phyloP scores from a whole-genome alignment of 2,329 filamentous ascomycete species.

The Amauroascus verrucosus region DNA sequence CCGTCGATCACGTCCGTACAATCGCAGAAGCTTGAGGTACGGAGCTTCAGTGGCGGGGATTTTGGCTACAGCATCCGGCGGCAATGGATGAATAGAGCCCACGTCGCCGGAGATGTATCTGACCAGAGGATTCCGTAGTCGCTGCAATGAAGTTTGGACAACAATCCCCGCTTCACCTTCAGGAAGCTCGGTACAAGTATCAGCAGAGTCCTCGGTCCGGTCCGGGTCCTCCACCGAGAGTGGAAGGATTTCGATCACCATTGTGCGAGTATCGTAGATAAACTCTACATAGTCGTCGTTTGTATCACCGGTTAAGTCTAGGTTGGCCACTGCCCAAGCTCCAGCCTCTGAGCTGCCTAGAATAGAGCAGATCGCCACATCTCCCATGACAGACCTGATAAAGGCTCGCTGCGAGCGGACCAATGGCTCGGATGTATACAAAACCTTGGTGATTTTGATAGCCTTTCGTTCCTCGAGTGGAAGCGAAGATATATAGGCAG shows the following conservation, averaged over 20 bases:
- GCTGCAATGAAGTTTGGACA: constrained; percentile 35
- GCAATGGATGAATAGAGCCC: constrained; percentile 32
- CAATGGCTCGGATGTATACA: constrained; percentile 40
- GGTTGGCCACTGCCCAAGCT: constrained; percentile 29
- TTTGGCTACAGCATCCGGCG: constrained; percentile 12
- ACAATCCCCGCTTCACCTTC: constrained; percentile 32
- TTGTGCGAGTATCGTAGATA: constrained; percentile 31
- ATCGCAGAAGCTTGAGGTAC: constrained; percentile 29
- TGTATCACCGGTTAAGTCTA: constrained; percentile 21
- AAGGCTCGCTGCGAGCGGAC: constrained; percentile 26
- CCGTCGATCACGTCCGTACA: constrained; percentile 35
- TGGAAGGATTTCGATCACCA: constrained; percentile 32
- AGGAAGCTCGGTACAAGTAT: neutral
- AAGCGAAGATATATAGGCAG: constrained; percentile 29
- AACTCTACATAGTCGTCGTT: constrained; percentile 26
- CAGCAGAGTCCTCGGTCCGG: neutral
- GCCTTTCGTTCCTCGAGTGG: constrained; percentile 10
- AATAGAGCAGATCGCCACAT: constrained; percentile 32
- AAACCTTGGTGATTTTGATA: constrained; percentile 32
- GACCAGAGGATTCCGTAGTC: constrained; percentile 37
- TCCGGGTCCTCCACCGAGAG: constrained; percentile 12
- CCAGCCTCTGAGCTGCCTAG: constrained; percentile 39
- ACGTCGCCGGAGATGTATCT: constrained; percentile 39
- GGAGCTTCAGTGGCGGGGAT: constrained; percentile 20
- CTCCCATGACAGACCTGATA: constrained; percentile 25